A percentile compares a stretch with the other conserved stretches of the same genome.
These are phyloP conservation scores for Podaxis sp. DNA, from an alignment of 768 basidiomycete species.

Conservation along the genomic window DNA sequence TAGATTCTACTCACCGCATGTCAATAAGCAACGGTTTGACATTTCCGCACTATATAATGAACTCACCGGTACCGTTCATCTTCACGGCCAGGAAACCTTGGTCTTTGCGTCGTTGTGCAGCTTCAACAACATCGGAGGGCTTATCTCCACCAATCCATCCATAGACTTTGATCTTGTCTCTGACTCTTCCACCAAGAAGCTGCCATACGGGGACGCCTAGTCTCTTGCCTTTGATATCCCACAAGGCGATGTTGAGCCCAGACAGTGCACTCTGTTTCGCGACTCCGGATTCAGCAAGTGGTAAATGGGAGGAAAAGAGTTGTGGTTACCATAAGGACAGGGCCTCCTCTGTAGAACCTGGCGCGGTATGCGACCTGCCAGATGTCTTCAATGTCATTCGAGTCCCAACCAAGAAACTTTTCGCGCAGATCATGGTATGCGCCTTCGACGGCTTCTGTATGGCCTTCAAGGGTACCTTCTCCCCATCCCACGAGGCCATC, in stretches of 20 bases:
- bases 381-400: conserved; percentile 69
- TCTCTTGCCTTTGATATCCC: conserved; percentile 82
- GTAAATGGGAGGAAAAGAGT: not conserved
- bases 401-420: conserved; percentile 59
- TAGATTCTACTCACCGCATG: conserved; percentile 22
- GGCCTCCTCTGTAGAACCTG: conserved; percentile 73
- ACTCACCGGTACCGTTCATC: conserved; percentile 63
- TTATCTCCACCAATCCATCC: conserved; percentile 58
- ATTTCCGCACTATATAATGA: not conserved
- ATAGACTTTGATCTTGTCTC: conserved; percentile 57
- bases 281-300: not conserved
- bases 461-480: conserved; percentile 70
- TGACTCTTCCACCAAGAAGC: conserved; percentile 67
- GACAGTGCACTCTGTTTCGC: conserved; percentile 45
- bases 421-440: conserved; percentile 57
- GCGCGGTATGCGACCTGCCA: conserved; percentile 65
- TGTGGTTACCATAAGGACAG: conserved; percentile 58
- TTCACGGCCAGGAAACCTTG: conserved; percentile 72
- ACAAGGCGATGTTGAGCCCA: conserved; percentile 66
- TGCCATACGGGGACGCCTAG: conserved; percentile 65
- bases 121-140: conserved; percentile 51
- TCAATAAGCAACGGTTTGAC: not conserved
- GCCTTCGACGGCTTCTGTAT: conserved; percentile 74
- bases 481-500: conserved; percentile 72
- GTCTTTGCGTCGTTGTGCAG: conserved; percentile 49